These are phyloP conservation scores for Pseudocercospora pini-densiflorae DNA, from an alignment of 2,329 filamentous ascomycete species.

Conservation along the genomic window DNA sequence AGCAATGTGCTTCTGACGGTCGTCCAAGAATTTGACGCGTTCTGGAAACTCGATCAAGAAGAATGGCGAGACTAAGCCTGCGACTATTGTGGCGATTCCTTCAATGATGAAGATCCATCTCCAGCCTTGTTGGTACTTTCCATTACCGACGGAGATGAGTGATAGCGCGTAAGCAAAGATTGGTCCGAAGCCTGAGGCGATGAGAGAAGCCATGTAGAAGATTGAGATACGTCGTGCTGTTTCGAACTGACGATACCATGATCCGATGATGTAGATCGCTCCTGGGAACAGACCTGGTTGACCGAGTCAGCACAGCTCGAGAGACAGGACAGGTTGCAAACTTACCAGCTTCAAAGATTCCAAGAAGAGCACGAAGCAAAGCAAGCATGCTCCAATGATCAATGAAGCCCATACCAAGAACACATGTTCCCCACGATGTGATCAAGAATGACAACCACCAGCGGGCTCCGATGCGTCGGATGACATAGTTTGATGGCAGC, in stretches of 20 bases:
- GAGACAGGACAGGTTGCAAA: conserved; percentile 40
- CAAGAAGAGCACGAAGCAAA: conserved; percentile 61
- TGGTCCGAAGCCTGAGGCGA: conserved; percentile 41
- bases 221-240: conserved; percentile 43
- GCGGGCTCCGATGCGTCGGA: conserved; percentile 39
- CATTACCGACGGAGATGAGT: conserved; percentile 39
- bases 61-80: conserved; percentile 43
- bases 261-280: conserved; percentile 39
- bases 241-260: conserved; percentile 34
- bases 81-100: conserved; percentile 45
- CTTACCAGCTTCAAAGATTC: conserved; percentile 62
- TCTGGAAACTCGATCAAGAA: conserved; percentile 51
- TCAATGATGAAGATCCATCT: conserved; percentile 48
- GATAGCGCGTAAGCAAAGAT: conserved; percentile 42
- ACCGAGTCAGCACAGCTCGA: neutral
- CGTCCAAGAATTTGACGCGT: conserved; percentile 37
- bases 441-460: conserved; percentile 40
- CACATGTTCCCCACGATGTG: conserved; percentile 61
- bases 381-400: conserved; percentile 57
- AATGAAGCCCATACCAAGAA: conserved; percentile 68
- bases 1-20: conserved; percentile 39
- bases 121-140: conserved; percentile 40
- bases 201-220: conserved; percentile 49
- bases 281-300: conserved; percentile 40
- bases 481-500: conserved; percentile 39